Conservation (phyloP, 768 basidiomycete genomes). For the Suillus brevipes region DNA sequence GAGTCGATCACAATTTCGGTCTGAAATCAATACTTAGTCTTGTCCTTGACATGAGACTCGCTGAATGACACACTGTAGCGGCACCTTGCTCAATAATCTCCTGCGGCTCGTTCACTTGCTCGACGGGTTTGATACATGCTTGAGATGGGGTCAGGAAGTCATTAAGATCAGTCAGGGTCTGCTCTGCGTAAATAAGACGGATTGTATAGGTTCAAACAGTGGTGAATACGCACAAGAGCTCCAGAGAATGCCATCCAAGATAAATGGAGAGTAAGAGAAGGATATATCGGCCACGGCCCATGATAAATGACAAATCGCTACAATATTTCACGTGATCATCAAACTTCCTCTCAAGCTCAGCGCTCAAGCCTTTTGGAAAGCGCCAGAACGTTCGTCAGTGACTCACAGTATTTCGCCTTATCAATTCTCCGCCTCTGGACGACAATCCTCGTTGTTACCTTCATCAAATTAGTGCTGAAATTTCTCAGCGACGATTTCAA, state of each 20-base stretch:
- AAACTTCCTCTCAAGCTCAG: too few relatives aligned
- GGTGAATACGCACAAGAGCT: slow-evolving; percentile 57
- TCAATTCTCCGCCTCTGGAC: too few relatives aligned
- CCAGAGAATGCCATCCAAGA: slow-evolving; percentile 80
- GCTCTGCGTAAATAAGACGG: slow-evolving; percentile 14
- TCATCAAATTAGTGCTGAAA: too few relatives aligned
- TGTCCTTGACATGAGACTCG: not conserved
- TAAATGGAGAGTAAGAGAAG: not conserved
- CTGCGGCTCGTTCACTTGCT: slow-evolving; percentile 47
- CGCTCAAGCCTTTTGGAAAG: too few relatives aligned
- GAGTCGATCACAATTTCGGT: slow-evolving; percentile 92
- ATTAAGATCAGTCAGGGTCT: slow-evolving; percentile 93
- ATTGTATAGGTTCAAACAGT: not conserved
- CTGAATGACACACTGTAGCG: slow-evolving; percentile 37
- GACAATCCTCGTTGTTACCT: too few relatives aligned
- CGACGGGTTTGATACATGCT: slow-evolving; percentile 95
- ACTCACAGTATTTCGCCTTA: too few relatives aligned
- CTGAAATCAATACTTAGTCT: slow-evolving; percentile 39
- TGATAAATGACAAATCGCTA: not conserved
- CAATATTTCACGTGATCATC: not conserved
- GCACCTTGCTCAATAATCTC: slow-evolving; percentile 41
- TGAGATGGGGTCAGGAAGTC: slow-evolving; percentile 97
- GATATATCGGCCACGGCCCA: too few relatives aligned
- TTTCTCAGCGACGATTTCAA: too few relatives aligned
- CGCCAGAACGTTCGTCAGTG: too few relatives aligned